Conservation (phyloP, 805 yeast genomes). For the Pichia kluyveri region DNA sequence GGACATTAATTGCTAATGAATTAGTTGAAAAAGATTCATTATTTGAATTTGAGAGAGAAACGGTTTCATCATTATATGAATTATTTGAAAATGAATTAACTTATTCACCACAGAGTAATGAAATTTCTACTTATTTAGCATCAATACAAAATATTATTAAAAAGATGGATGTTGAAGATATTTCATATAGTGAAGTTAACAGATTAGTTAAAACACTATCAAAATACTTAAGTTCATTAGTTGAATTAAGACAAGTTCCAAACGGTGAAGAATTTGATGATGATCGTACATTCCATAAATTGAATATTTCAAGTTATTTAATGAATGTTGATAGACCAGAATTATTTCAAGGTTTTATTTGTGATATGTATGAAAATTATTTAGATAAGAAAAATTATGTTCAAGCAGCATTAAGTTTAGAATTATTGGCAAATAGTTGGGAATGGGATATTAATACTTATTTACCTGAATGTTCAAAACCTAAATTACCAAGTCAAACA, state of each 20-base stretch:
- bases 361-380: slow-evolving; percentile 62
- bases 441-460: slow-evolving; percentile 57
- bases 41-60: slow-evolving; percentile 52
- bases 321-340: slow-evolving; percentile 74
- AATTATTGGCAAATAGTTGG: slow-evolving; percentile 67
- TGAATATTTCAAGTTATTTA: slow-evolving; percentile 68
- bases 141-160: slow-evolving; percentile 37
- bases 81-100: slow-evolving; percentile 44
- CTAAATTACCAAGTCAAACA: slow-evolving; percentile 71
- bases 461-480: slow-evolving; percentile 50
- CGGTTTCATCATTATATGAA: slow-evolving; percentile 55
- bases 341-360: slow-evolving; percentile 67
- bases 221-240: slow-evolving; percentile 54
- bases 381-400: slow-evolving; percentile 51
- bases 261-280: slow-evolving; percentile 77
- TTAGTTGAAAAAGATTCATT: slow-evolving; percentile 48
- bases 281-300: slow-evolving; percentile 72
- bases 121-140: slow-evolving; percentile 45
- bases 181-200: slow-evolving; percentile 41
- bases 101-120: slow-evolving; percentile 47
- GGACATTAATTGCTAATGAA: slow-evolving; percentile 67
- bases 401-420: slow-evolving; percentile 79
- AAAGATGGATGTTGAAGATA: slow-evolving; percentile 55
- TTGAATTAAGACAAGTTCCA: slow-evolving; percentile 67
- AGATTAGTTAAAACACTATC: slow-evolving; percentile 45